A percentile compares a stretch with the other conserved stretches of the same genome.
Conservation (phyloP, 2,329 filamentous ascomycete species). For the Metarhizium robertsii region DNA sequence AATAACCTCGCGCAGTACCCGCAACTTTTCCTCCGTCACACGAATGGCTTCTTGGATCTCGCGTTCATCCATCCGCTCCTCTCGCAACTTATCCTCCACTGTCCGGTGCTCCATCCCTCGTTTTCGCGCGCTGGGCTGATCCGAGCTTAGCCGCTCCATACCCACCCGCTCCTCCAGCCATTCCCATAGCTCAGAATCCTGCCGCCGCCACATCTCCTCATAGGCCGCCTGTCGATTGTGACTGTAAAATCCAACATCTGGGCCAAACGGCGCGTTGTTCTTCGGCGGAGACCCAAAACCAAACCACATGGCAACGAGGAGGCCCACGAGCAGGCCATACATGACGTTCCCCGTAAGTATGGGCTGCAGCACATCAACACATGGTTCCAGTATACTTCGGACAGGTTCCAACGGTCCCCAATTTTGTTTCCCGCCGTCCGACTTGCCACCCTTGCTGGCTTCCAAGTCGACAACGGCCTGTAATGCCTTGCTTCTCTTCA, state of each 20-base stretch:
- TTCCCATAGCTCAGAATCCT: slow-evolving; percentile 85
- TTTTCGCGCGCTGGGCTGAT: slow-evolving; percentile 29
- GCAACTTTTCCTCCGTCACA: slow-evolving; percentile 78
- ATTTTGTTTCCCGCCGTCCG: slow-evolving; percentile 34
- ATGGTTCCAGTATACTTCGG: slow-evolving; percentile 57
- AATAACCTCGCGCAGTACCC: slow-evolving; percentile 63
- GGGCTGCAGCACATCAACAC: slow-evolving; percentile 59
- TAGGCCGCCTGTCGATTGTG: slow-evolving; percentile 72
- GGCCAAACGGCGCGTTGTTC: slow-evolving; percentile 27
- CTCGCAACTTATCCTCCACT: slow-evolving; percentile 48
- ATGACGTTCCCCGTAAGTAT: slow-evolving; percentile 70
- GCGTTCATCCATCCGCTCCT: slow-evolving; percentile 57
- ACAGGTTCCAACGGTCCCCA: slow-evolving; percentile 83
- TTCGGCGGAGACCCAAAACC: slow-evolving; percentile 44
- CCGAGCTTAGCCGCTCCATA: slow-evolving; percentile 46
- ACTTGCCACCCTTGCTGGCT: slow-evolving; percentile 28
- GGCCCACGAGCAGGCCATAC: slow-evolving; percentile 62
- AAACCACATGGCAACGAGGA: slow-evolving; percentile 69
- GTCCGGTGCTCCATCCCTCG: slow-evolving; percentile 43
- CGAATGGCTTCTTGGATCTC: slow-evolving; percentile 74
- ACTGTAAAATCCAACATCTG: slow-evolving; percentile 19
- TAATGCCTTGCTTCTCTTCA: slow-evolving; percentile 39
- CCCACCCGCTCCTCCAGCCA: slow-evolving; percentile 86
- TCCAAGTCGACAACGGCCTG: slow-evolving; percentile 34
- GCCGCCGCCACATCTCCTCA: slow-evolving; percentile 82